A percentile compares a stretch with the other conserved stretches of the same genome.
Evolutionary conservation across 345 rosid genomes (phyloP).

Genomic region (Schrenkiella parvula): DNA sequence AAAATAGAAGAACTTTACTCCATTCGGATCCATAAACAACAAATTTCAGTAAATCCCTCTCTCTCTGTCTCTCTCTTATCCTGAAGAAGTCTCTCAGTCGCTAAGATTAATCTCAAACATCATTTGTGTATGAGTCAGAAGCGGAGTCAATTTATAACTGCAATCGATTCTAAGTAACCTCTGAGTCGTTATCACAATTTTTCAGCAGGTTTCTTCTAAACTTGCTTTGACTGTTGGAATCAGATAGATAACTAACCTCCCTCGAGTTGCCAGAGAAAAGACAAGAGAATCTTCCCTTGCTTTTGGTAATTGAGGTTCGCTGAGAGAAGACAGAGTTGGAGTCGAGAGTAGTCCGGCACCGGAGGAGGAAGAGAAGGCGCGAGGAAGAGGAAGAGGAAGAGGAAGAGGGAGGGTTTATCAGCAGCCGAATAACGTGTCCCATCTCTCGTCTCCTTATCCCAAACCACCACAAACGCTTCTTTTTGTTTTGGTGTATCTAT

Average conservation of each 20-base stretch:
- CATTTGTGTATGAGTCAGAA: too few species aligned
- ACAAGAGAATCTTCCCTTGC: slow-evolving; percentile 59
- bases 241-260: slow-evolving; percentile 61
- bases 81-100: not conserved
- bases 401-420: slow-evolving; percentile 37
- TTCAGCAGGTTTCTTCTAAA: too few species aligned
- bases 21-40: not conserved
- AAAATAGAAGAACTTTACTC: not conserved
- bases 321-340: slow-evolving; percentile 40
- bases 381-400: slow-evolving; percentile 34
- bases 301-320: slow-evolving; percentile 35
- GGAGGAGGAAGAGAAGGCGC: slow-evolving; percentile 30
- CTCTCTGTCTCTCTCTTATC: not conserved
- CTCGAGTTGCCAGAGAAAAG: slow-evolving; percentile 64
- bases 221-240: too few species aligned
- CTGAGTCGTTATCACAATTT: too few species aligned
- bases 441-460: slow-evolving; percentile 25
- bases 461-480: not conserved
- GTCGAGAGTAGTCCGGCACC: slow-evolving; percentile 13
- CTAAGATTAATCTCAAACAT: too few species aligned
- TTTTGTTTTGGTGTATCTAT: not conserved
- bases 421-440: slow-evolving; percentile 41
- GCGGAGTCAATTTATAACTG: too few species aligned
- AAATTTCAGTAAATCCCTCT: too few species aligned
- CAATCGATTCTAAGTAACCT: too few species aligned